phyloP scores from a whole-genome alignment of 164 flowering plant genomes.

The Buxus sempervirens region DNA sequence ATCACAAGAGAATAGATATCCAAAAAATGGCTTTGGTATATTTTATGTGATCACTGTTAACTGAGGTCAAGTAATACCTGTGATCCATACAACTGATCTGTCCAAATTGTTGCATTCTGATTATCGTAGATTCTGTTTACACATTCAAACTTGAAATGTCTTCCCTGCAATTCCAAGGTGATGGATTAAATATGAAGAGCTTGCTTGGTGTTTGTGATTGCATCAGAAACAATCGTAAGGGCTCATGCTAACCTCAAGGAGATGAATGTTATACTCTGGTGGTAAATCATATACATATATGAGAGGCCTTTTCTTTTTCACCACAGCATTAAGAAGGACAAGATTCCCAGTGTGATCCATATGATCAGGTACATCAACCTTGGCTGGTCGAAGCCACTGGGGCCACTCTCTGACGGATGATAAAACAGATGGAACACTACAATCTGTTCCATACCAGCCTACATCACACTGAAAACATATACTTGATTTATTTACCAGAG shows the following conservation, averaged over 20 bases:
- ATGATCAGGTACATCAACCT: constrained; percentile 50
- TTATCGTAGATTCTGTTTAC: constrained; percentile 79
- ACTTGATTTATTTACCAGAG: constrained; percentile 4
- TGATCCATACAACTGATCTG: constrained; percentile 85
- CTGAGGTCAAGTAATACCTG: constrained; percentile 50
- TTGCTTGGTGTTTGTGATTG: constrained; percentile 3
- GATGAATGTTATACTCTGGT: constrained; percentile 81
- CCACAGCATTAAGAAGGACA: constrained; percentile 48
- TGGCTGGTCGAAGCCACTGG: constrained; percentile 88
- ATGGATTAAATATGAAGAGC: constrained; percentile 1
- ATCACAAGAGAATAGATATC: constrained; percentile 4
- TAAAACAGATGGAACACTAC: constrained; percentile 79
- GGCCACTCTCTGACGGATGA: constrained; percentile 82
- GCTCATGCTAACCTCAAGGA: constrained; percentile 72
- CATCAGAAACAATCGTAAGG: constrained; percentile 1
- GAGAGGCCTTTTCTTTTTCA: constrained; percentile 86
- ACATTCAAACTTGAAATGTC: constrained; percentile 89
- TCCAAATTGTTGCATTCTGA: constrained; percentile 78
- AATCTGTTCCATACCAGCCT: constrained; percentile 95
- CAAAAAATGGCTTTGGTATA: not conserved
- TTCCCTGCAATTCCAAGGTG: constrained; percentile 55
- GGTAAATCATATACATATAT: constrained; percentile 95
- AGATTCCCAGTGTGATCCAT: constrained; percentile 24
- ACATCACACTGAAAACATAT: constrained; percentile 52
- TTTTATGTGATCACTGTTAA: too few relatives aligned